Base-by-base conservation (phyloP, 371 early-diverging fungal species). In the Lichtheimia ramosa region DNA sequence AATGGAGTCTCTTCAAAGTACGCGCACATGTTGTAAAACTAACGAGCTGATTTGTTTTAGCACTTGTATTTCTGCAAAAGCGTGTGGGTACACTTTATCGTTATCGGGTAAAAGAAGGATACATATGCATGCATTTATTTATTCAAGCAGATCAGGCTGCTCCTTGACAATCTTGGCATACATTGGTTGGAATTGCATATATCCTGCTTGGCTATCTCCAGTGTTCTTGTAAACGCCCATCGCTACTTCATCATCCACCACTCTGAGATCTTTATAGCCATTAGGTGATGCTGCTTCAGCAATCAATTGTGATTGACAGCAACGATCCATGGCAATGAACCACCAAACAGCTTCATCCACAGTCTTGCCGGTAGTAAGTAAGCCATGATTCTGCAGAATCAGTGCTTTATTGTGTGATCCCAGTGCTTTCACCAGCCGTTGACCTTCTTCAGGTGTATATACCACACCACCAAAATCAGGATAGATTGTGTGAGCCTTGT, bases 381-480 rank as follows among this genome's bases (percentile, higher is more conserved):
- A 61, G 10, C 87, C 87, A 52, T 86, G 87, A 63, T 85, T 86
- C 53, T 79, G 81, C 43, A 86, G 59, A 51, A 86, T 82, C 15
- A 83, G 51, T 2, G 82, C 80, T 63, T 84, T 84, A 56, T 77
- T 73, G 13, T 61, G 54, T 2, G 58, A 18, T 4, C 83, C 84
- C 51, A 85, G 60, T 1, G 75, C 73, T 28, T 77, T 55, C 0
- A 77, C 76, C 46, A 86, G 64, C 0, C 69, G 65, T 49, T 73
- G 61, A 5, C 84, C 87, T 69, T 86, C 87, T 16, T 69, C 77
- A 28, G 69, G 61, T 16, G 81, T 78, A 59, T 69, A 79, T 5
- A 86, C 83, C 3, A 86, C 75, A 14, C 83, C 86, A 27, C 77
- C 75, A 51, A 76, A 84, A 20, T 79, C 75, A 3, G 81, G 72